Evolutionary conservation across 169 alveolate genomes (phyloP).

Genomic region (Cryptosporidium sp.): DNA sequence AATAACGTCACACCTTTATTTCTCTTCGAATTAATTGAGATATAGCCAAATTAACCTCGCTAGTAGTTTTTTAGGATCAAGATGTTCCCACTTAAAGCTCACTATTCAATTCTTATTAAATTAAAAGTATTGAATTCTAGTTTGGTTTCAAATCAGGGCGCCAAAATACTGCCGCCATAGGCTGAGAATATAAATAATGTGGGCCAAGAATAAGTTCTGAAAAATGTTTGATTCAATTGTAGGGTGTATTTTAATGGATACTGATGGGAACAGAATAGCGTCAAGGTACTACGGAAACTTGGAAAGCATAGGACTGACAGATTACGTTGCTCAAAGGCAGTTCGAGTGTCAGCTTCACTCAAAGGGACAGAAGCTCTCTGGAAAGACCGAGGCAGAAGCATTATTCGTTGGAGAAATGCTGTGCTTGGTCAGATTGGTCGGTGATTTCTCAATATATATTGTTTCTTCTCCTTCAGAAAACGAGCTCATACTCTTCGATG

Average conservation of each 20-base stretch:
- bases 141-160: not conserved
- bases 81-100: not conserved
- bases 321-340: conserved; percentile 10
- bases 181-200: not conserved
- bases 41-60: not conserved
- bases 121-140: not conserved
- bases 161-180: not conserved
- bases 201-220: not conserved
- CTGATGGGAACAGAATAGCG: conserved; percentile 59
- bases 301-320: conserved; percentile 1
- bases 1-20: no score
- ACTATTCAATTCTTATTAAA: not conserved
- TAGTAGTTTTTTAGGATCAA: not conserved
- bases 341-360: conserved; percentile 41
- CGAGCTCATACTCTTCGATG: conserved; percentile 47
- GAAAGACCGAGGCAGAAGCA: conserved; percentile 64
- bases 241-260: conserved; percentile 52
- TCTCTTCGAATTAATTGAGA: not conserved
- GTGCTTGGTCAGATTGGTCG: conserved; percentile 31
- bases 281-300: conserved; percentile 54
- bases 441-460: conserved; percentile 54
- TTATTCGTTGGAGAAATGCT: conserved; percentile 43
- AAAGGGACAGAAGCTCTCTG: conserved; percentile 41
- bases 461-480: conserved; percentile 42
- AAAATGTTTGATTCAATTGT: conserved; percentile 48